Conservation (phyloP, 805 yeast species). For the Kuraishia ogatae region DNA sequence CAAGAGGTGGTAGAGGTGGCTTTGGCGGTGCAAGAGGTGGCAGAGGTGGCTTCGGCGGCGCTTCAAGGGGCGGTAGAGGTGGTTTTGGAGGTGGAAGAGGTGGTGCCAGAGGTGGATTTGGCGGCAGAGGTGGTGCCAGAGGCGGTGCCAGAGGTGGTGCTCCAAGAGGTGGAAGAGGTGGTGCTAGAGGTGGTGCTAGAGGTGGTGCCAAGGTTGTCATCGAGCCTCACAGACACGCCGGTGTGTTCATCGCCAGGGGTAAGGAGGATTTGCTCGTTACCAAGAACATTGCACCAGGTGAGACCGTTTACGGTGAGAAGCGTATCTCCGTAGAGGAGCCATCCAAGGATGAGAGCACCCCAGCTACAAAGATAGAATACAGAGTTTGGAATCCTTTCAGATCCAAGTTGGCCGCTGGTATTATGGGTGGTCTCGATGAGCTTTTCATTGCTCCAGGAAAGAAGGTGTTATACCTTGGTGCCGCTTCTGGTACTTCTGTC, state of each 20-base stretch:
- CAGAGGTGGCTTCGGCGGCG: constrained; percentile 41
- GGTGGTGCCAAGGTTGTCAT: constrained; percentile 95
- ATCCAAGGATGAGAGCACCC: constrained; percentile 75
- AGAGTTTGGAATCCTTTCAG: constrained; percentile 99
- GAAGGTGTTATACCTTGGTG: constrained; percentile 96
- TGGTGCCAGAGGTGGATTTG: constrained; percentile 40
- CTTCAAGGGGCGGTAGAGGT: constrained; percentile 41
- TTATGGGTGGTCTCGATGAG: constrained; percentile 99
- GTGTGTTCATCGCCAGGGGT: constrained; percentile 99
- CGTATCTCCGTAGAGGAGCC: constrained; percentile 92
- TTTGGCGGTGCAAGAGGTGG: constrained; percentile 38
- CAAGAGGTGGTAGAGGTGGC: constrained; percentile 47
- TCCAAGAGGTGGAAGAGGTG: constrained; percentile 47
- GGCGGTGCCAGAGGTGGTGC: constrained; percentile 59
- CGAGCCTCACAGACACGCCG: constrained; percentile 98
- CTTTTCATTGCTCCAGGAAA: constrained; percentile 96
- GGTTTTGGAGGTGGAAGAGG: constrained; percentile 44
- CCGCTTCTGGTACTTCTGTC: constrained; percentile 99
- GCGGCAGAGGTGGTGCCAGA: constrained; percentile 48
- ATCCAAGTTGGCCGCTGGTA: constrained; percentile 99
- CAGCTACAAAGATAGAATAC: constrained; percentile 93
- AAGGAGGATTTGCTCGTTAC: constrained; percentile 97
- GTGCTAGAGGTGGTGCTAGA: constrained; percentile 74
- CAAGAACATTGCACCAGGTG: constrained; percentile 97
- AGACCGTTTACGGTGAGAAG: constrained; percentile 97